These are phyloP conservation scores for Benincasa hispida DNA, from an alignment of 306 rosid species.

Conservation along the genomic window DNA sequence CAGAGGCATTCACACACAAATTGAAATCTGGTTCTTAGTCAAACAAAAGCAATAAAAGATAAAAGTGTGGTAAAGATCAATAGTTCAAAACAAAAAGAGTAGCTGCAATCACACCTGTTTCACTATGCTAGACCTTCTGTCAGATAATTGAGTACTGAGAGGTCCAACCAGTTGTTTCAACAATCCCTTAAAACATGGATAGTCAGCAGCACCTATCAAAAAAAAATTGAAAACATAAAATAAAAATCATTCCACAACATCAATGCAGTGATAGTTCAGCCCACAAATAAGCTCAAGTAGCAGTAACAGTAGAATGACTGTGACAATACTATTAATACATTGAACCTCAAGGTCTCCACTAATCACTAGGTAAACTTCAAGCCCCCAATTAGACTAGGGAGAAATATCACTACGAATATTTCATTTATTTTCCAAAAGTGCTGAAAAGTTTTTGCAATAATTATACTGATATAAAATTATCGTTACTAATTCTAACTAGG, in stretches of 20 bases:
- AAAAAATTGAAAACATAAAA: slow-evolving; percentile 10
- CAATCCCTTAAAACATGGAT: slow-evolving; percentile 73
- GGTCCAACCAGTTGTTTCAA: slow-evolving; percentile 94
- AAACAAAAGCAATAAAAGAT: neutral
- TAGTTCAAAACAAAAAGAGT: slow-evolving; percentile 4
- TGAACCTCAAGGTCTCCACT: neutral
- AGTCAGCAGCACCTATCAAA: slow-evolving; percentile 77
- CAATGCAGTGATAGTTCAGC: neutral
- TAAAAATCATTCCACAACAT: neutral
- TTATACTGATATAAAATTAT: neutral
- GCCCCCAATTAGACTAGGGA: neutral
- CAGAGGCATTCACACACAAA: neutral
- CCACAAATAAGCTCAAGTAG: neutral
- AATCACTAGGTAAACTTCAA: neutral
- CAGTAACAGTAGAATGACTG: neutral
- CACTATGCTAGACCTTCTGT: slow-evolving; percentile 93
- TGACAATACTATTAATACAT: neutral
- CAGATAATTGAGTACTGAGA: slow-evolving; percentile 78
- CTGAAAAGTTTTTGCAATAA: neutral
- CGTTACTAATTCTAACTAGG: neutral
- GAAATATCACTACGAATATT: neutral
- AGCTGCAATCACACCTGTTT: slow-evolving; percentile 59
- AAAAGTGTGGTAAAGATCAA: slow-evolving; percentile 8
- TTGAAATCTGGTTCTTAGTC: neutral
- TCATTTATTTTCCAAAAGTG: neutral